A percentile compares a stretch with the other conserved stretches of the same genome.
Conservation (phyloP, 2,329 filamentous ascomycete genomes). For the Fusarium siculi region DNA sequence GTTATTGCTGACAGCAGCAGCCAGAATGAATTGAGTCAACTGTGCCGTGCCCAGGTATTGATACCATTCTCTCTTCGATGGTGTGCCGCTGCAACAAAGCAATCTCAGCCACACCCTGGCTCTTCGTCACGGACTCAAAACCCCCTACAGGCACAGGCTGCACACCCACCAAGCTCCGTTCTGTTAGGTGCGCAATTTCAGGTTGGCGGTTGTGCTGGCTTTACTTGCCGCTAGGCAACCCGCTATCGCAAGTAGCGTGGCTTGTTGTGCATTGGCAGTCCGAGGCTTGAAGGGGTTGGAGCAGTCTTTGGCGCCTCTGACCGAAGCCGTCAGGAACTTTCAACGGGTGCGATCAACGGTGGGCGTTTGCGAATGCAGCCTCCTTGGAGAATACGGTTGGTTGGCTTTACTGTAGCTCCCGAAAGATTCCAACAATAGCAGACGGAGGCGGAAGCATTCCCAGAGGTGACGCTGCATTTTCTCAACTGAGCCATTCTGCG, state of each 20-base stretch:
- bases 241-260: constrained; percentile 22
- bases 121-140: constrained; percentile 18
- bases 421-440: constrained; percentile 6
- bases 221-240: constrained; percentile 14
- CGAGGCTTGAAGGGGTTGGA: constrained; percentile 12
- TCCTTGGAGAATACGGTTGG: constrained; percentile 15
- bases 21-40: constrained; percentile 1
- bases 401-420: constrained; percentile 4
- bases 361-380: constrained; percentile 18
- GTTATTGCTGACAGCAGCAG: background rate
- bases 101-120: constrained; percentile 43
- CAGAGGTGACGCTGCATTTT: constrained; percentile 10
- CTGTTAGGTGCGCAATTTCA: constrained; percentile 41
- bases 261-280: constrained; percentile 17
- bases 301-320: constrained; percentile 27
- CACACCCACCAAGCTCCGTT: constrained; percentile 25
- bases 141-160: constrained; percentile 22
- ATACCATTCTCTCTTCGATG: constrained; percentile 34
- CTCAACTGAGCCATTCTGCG: constrained; percentile 28
- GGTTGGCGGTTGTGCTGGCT: constrained; percentile 23
- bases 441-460: constrained; percentile 24
- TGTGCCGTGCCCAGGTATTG: constrained; percentile 28
- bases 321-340: constrained; percentile 22
- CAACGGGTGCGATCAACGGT: constrained; percentile 21
- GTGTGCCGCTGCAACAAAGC: constrained; percentile 25